Conservation (phyloP, 176 grass and related monocot species). For the Secale cereale region DNA sequence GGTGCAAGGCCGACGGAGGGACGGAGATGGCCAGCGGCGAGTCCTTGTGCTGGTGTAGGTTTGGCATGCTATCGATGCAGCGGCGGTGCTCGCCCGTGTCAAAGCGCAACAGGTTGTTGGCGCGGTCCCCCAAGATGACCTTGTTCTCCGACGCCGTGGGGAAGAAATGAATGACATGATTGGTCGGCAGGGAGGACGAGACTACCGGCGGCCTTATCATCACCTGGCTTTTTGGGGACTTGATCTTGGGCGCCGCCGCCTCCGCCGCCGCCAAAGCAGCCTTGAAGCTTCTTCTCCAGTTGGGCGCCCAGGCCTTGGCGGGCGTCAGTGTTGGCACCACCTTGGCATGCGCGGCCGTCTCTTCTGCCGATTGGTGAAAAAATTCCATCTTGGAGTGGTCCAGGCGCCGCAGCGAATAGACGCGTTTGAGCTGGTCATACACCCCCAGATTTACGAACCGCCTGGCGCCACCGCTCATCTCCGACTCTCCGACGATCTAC, state of each 20-base stretch:
- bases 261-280: background rate
- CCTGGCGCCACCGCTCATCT: background rate
- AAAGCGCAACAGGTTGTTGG: background rate
- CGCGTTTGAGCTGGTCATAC: background rate
- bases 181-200: background rate
- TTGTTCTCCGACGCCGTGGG: background rate
- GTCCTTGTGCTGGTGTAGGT: background rate
- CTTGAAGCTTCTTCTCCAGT: background rate
- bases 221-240: background rate
- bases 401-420: background rate
- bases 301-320: background rate
- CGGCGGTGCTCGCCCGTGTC: background rate
- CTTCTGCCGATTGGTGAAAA: background rate
- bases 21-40: background rate
- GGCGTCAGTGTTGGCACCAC: background rate
- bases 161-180: background rate
- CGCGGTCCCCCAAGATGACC: background rate
- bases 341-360: background rate
- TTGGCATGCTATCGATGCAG: background rate
- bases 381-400: background rate
- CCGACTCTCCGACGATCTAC: background rate
- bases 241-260: background rate
- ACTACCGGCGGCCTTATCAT: background rate
- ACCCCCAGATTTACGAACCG: background rate
- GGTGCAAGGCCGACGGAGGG: background rate